A percentile compares a stretch with the other conserved stretches of the same genome.
Evolutionary conservation across 257 asterid genomes (phyloP).

Genomic region (Plectranthus barbatus): DNA sequence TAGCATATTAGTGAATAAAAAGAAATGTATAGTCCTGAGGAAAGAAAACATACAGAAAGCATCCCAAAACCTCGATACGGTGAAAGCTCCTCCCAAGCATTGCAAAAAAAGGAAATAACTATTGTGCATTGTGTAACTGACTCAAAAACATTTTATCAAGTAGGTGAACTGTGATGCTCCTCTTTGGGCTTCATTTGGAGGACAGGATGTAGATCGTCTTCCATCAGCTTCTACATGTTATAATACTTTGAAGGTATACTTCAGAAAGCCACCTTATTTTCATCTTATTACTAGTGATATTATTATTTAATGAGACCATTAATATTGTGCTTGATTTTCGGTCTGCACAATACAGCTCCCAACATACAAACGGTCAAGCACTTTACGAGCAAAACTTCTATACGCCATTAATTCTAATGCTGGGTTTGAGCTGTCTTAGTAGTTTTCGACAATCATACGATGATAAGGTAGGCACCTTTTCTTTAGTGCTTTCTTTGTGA

Average conservation of each 20-base stretch:
- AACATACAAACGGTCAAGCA: constrained; percentile 76
- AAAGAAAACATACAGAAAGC: background rate
- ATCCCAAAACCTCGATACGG: background rate
- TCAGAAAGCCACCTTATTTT: background rate
- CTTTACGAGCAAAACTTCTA: constrained; percentile 80
- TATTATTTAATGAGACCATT: background rate
- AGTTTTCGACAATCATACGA: constrained; percentile 3
- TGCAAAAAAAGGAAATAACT: background rate
- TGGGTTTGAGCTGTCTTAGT: constrained; percentile 88
- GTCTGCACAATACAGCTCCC: constrained; percentile 64
- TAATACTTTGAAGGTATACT: constrained; percentile 78
- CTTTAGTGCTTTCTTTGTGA: background rate
- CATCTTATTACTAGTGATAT: background rate
- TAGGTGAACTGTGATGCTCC: constrained; percentile 85
- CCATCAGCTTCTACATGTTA: constrained; percentile 99
- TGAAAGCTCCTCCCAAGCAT: background rate
- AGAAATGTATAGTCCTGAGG: background rate
- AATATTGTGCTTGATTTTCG: constrained; percentile 3
- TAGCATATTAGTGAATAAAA: background rate
- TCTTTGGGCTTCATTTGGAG: constrained; percentile 87
- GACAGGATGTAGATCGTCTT: constrained; percentile 97
- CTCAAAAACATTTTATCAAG: constrained; percentile 9
- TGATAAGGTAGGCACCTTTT: constrained; percentile 17
- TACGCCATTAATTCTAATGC: constrained; percentile 94
- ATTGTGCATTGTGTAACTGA: constrained; percentile 1